These are phyloP conservation scores for Fusarium verticillioides DNA, from an alignment of 2,329 filamentous ascomycete species.

Conservation along the genomic window DNA sequence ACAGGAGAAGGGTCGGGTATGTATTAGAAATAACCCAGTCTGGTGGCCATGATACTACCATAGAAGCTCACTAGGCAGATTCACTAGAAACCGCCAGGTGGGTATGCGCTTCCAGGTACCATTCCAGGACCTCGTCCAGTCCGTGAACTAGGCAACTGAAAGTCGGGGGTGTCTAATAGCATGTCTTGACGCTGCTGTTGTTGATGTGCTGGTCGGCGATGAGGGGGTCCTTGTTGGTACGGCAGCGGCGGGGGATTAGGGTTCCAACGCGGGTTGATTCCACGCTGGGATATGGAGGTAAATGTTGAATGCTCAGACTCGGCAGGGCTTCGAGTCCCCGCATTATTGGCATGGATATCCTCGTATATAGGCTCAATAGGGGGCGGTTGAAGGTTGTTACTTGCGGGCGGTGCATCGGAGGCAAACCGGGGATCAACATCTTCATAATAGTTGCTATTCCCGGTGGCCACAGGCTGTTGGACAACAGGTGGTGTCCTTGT, in stretches of 20 bases:
- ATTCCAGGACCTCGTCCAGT: slow-evolving; percentile 54
- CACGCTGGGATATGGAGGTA: slow-evolving; percentile 89
- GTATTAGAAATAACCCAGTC: background rate
- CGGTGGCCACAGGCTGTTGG: slow-evolving; percentile 43
- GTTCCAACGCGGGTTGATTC: slow-evolving; percentile 89
- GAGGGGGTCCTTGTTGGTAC: slow-evolving; percentile 55
- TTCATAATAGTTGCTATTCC: slow-evolving; percentile 78
- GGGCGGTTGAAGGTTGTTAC: slow-evolving; percentile 44
- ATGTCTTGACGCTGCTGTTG: slow-evolving; percentile 73
- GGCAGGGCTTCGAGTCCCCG: slow-evolving; percentile 74
- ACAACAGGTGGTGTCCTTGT: slow-evolving; percentile 49
- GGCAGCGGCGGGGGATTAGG: slow-evolving; percentile 61
- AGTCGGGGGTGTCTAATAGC: slow-evolving; percentile 87
- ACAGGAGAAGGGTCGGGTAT: background rate
- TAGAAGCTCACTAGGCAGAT: slow-evolving; percentile 7
- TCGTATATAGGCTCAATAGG: slow-evolving; percentile 65
- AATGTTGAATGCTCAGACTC: slow-evolving; percentile 86
- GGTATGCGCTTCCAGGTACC: slow-evolving; percentile 67
- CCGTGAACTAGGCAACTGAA: slow-evolving; percentile 71
- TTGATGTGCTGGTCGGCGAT: slow-evolving; percentile 60
- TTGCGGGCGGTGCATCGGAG: slow-evolving; percentile 49
- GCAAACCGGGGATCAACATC: slow-evolving; percentile 92
- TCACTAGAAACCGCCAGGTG: slow-evolving; percentile 45
- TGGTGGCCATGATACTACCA: background rate
- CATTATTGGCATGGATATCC: slow-evolving; percentile 64